Evolutionary conservation across 2,329 filamentous ascomycete species (phyloP).

Genomic region (Arthrobotrys sphaeroides): DNA sequence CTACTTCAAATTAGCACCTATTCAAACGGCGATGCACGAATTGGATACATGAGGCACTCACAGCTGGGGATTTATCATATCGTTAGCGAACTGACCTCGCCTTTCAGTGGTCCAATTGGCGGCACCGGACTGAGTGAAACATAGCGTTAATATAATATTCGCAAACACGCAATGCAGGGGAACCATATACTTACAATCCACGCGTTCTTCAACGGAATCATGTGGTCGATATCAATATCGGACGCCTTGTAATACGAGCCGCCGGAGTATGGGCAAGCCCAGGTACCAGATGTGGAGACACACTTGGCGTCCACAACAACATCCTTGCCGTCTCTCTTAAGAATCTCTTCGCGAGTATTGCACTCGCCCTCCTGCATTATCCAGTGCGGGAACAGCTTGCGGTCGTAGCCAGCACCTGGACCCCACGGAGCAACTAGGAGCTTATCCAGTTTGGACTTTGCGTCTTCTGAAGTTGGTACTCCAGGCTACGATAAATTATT

Average conservation of each 20-base stretch:
- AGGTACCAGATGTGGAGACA: conserved; percentile 72
- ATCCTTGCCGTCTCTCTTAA: conserved; percentile 75
- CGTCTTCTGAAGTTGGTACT: conserved; percentile 23
- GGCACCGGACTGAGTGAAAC: conserved; percentile 70
- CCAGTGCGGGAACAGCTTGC: conserved; percentile 78
- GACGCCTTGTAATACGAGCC: conserved; percentile 73
- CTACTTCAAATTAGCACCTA: conserved; percentile 2
- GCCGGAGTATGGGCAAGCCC: conserved; percentile 79
- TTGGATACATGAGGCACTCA: conserved; percentile 6
- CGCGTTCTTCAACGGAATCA: conserved; percentile 82
- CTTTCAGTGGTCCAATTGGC: conserved; percentile 74
- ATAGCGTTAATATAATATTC: neutral
- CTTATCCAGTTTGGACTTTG: conserved; percentile 21
- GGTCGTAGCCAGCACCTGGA: conserved; percentile 59
- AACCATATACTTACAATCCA: conserved; percentile 67
- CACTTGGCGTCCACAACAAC: conserved; percentile 72
- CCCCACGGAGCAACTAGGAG: conserved; percentile 5
- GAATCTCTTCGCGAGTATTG: conserved; percentile 77
- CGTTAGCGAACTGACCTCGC: conserved; percentile 78
- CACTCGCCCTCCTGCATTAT: conserved; percentile 72
- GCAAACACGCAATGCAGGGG: neutral
- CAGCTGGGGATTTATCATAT: conserved; percentile 78
- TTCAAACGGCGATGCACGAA: neutral
- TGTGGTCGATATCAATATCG: conserved; percentile 83
- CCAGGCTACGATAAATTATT: conserved; percentile 16